These are phyloP conservation scores for Dacryopinax primogenitus DNA, from an alignment of 768 basidiomycete species.

Conservation along the genomic window DNA sequence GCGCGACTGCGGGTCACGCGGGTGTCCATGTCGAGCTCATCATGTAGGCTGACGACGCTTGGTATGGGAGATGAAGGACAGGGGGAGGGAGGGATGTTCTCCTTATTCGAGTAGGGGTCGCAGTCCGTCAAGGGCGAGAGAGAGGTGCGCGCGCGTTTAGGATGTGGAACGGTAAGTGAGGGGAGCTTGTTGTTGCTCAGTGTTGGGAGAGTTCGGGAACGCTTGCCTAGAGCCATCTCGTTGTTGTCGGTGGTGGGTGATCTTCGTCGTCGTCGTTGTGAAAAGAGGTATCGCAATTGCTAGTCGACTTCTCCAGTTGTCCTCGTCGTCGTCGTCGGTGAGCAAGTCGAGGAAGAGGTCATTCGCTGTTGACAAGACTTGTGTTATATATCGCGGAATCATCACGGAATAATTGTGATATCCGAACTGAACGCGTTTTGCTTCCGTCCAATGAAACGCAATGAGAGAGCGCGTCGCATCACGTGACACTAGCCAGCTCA, in stretches of 20 bases:
- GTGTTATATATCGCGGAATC: not conserved
- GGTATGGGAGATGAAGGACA: not conserved
- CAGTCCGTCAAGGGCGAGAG: slow-evolving; percentile 33
- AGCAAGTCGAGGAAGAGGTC: not conserved
- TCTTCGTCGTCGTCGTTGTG: not conserved
- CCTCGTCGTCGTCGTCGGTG: not conserved
- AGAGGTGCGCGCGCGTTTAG: slow-evolving; percentile 50
- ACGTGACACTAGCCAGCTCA: not conserved
- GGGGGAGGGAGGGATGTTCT: slow-evolving; percentile 56
- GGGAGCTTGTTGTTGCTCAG: not conserved
- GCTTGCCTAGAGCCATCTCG: not conserved
- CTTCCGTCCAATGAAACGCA: slow-evolving; percentile 3
- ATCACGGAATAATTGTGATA: slow-evolving; percentile 9
- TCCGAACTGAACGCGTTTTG: not conserved
- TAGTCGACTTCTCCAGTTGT: not conserved
- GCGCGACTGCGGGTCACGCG: not conserved
- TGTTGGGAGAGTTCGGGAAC: not conserved
- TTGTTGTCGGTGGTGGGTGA: not conserved
- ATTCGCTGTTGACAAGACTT: not conserved
- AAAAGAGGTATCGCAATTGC: not conserved
- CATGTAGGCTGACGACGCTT: not conserved
- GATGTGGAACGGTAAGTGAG: slow-evolving; percentile 17
- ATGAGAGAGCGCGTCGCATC: not conserved
- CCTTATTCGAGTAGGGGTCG: slow-evolving; percentile 47
- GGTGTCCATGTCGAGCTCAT: not conserved